Conservation (phyloP, 495 filamentous ascomycete species). For the Chlorociboria aeruginascens region DNA sequence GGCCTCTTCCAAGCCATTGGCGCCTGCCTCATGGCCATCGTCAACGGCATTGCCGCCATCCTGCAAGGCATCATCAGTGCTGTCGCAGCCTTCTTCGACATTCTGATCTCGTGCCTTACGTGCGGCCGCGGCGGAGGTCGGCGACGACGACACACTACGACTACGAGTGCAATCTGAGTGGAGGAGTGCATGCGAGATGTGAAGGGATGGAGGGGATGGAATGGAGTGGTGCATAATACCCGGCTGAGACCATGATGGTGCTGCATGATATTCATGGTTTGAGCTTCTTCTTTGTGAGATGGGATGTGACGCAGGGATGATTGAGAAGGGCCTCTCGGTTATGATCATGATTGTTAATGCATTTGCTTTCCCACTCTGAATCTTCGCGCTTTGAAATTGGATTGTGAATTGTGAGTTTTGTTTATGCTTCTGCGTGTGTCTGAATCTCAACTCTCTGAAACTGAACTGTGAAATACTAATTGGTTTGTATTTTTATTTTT, state of each 20-base stretch:
- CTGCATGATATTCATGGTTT: too few species aligned
- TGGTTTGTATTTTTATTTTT: too few species aligned
- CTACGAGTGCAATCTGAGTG: slow-evolving; percentile 10
- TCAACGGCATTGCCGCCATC: slow-evolving; percentile 67
- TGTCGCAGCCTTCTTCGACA: slow-evolving; percentile 66
- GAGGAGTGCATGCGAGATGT: neutral
- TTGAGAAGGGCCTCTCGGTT: too few species aligned
- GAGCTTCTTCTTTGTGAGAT: too few species aligned
- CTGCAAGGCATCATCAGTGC: slow-evolving; percentile 71
- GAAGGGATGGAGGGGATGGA: neutral
- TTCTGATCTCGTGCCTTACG: slow-evolving; percentile 78
- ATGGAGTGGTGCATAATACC: neutral
- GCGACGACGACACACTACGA: neutral
- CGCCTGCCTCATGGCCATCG: slow-evolving; percentile 67
- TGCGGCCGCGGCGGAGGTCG: slow-evolving; percentile 48
- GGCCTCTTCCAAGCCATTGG: slow-evolving; percentile 77
- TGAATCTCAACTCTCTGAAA: too few species aligned
- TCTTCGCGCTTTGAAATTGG: too few species aligned
- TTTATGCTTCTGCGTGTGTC: too few species aligned
- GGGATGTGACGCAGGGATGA: too few species aligned
- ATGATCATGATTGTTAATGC: too few species aligned
- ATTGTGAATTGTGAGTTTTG: neutral
- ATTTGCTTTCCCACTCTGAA: too few species aligned
- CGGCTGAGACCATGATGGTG: too few species aligned
- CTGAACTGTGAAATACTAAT: too few species aligned